Conservation (phyloP, 495 filamentous ascomycete genomes). For the Penicillium bovifimosum region DNA sequence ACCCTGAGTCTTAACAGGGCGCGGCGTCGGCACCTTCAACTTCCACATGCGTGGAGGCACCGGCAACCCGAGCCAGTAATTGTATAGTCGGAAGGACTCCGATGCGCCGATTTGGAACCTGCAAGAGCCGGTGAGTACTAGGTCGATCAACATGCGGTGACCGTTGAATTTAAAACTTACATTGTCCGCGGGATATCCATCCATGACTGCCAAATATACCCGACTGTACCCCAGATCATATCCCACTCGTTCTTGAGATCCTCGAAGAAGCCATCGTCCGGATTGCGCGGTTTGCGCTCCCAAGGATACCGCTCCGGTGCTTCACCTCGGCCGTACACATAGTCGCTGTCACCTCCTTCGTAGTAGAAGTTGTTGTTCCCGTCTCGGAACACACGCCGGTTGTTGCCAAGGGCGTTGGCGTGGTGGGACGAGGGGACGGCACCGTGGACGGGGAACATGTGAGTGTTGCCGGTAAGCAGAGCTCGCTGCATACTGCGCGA, state of each 20-base stretch:
- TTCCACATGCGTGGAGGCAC: constrained; percentile 64
- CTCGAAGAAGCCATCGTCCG: constrained; percentile 46
- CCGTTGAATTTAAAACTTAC: constrained; percentile 48
- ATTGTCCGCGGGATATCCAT: constrained; percentile 56
- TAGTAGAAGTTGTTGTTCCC: constrained; percentile 39
- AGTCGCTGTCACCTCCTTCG: constrained; percentile 39
- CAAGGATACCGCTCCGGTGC: constrained; percentile 28
- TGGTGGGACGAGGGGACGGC: constrained; percentile 19
- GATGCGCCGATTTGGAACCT: constrained; percentile 56
- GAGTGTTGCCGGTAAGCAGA: constrained; percentile 35
- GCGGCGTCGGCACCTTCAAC: constrained; percentile 41
- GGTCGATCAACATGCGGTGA: neutral
- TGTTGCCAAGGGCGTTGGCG: constrained; percentile 6
- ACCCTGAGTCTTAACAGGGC: neutral
- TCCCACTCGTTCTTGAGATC: constrained; percentile 58
- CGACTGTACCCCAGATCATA: constrained; percentile 53
- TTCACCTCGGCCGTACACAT: constrained; percentile 26
- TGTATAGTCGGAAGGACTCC: constrained; percentile 61
- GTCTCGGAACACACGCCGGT: constrained; percentile 28
- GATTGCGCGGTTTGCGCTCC: constrained; percentile 26
- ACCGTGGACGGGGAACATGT: constrained; percentile 32
- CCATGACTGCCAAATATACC: constrained; percentile 68
- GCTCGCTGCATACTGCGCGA: constrained; percentile 67
- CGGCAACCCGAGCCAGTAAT: constrained; percentile 74
- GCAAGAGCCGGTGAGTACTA: neutral